Percentiles rank a stretch among this genome's conserved stretches.
Evolutionary conservation across 2,329 filamentous ascomycete genomes (phyloP).

Genomic region (Salinomyces thailandicus): DNA sequence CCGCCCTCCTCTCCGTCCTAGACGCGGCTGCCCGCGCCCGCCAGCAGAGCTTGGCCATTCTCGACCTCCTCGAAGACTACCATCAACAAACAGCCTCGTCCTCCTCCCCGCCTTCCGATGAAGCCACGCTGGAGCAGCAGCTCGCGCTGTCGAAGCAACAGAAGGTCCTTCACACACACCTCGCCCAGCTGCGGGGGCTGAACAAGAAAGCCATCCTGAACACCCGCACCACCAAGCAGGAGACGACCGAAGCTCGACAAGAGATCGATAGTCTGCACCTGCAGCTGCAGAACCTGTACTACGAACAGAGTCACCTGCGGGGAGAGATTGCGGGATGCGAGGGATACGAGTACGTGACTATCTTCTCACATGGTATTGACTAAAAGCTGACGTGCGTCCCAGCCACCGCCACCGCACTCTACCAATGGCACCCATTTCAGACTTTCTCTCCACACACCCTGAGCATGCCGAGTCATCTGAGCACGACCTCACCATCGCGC

Average conservation of each 20-base stretch:
- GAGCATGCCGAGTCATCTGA: conserved; percentile 63
- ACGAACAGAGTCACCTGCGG: conserved; percentile 83
- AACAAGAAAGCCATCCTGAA: conserved; percentile 73
- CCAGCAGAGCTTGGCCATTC: conserved; percentile 53
- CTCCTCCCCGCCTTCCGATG: conserved; percentile 30
- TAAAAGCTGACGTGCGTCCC: too few relatives aligned
- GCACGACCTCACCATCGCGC: conserved; percentile 74
- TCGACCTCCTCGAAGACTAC: conserved; percentile 43
- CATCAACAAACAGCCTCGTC: conserved; percentile 7
- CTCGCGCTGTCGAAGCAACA: conserved; percentile 62
- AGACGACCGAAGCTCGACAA: conserved; percentile 76
- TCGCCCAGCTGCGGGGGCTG: conserved; percentile 69
- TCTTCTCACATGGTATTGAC: background rate
- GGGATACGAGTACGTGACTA: conserved; percentile 60
- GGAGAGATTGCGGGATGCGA: conserved; percentile 87
- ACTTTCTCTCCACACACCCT: conserved; percentile 68
- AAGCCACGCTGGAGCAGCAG: conserved; percentile 40
- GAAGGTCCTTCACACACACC: conserved; percentile 66
- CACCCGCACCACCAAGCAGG: conserved; percentile 73
- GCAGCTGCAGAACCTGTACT: conserved; percentile 89
- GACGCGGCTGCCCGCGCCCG: conserved; percentile 63
- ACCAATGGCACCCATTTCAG: conserved; percentile 70
- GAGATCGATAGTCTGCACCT: conserved; percentile 88
- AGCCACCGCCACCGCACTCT: conserved; percentile 83
- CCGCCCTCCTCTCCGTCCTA: conserved; percentile 56